Conservation (phyloP, 2,329 filamentous ascomycete species). For the Exophiala calicioides region DNA sequence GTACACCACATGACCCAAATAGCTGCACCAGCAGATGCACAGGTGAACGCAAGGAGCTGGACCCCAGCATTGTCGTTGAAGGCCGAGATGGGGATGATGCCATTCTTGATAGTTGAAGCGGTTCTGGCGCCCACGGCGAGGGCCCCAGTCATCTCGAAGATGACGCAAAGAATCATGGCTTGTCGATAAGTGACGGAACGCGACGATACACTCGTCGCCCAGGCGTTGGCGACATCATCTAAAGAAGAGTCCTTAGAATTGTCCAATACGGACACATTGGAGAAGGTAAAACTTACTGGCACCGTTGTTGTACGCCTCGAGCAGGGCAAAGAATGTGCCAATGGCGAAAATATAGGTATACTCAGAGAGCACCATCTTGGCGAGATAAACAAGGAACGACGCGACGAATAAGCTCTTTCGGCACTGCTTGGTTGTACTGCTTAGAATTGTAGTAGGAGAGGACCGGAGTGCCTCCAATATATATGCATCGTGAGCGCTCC, state of each 20-base stretch:
- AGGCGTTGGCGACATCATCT: conserved; percentile 84
- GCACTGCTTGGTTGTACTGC: too few species aligned
- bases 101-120: conserved; percentile 77
- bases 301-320: conserved; percentile 78
- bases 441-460: too few species aligned
- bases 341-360: conserved; percentile 74
- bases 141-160: conserved; percentile 70
- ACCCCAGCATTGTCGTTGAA: conserved; percentile 65
- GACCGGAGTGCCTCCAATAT: too few species aligned
- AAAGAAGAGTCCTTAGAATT: too few species aligned
- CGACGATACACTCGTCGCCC: conserved; percentile 81
- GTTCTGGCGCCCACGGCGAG: conserved; percentile 68
- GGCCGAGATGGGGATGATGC: conserved; percentile 63
- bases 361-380: conserved; percentile 34
- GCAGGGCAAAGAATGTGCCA: conserved; percentile 73
- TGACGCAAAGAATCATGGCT: conserved; percentile 65
- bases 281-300: conserved; percentile 75
- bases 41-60: conserved; percentile 68
- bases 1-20: conserved; percentile 82
- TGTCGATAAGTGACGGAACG: conserved; percentile 70
- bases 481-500: too few species aligned
- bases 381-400: too few species aligned
- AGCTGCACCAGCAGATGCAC: conserved; percentile 64
- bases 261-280: too few species aligned
- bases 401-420: too few species aligned